Evolutionary conservation across 345 rosid genomes (phyloP).

Genomic region (Rhizophora mangle): DNA sequence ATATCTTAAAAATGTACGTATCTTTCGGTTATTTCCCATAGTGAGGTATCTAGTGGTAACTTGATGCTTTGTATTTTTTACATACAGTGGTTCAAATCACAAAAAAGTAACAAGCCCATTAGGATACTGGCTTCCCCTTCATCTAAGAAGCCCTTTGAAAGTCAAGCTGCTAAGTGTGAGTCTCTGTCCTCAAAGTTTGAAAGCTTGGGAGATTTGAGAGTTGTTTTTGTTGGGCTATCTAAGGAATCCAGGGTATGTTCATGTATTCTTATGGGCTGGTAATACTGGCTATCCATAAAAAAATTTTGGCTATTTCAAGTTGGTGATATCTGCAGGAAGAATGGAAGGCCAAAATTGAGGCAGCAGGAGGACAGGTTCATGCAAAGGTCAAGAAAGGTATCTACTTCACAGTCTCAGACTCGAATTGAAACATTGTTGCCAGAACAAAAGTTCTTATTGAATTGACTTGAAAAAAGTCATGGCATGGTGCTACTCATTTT

Average conservation of each 20-base stretch:
- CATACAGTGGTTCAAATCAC: slow-evolving; percentile 85
- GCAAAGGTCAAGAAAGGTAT: slow-evolving; percentile 72
- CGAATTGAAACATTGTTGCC: slow-evolving; percentile 8
- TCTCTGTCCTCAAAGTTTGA: slow-evolving; percentile 51
- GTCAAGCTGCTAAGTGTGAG: slow-evolving; percentile 41
- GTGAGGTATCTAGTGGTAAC: slow-evolving; percentile 14
- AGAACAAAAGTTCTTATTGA: neutral
- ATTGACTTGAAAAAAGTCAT: neutral
- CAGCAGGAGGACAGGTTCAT: slow-evolving; percentile 69
- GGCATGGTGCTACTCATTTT: neutral
- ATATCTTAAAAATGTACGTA: slow-evolving; percentile 39
- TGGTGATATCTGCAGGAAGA: slow-evolving; percentile 51
- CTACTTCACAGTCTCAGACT: slow-evolving; percentile 9
- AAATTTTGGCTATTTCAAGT: slow-evolving; percentile 16
- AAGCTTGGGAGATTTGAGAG: slow-evolving; percentile 66
- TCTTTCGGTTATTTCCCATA: slow-evolving; percentile 5
- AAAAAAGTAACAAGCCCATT: slow-evolving; percentile 59
- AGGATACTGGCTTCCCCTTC: slow-evolving; percentile 53
- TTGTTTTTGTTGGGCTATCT: slow-evolving; percentile 58
- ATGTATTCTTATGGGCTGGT: neutral
- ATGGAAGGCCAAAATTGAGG: slow-evolving; percentile 78
- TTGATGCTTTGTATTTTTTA: slow-evolving; percentile 21
- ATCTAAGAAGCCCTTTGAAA: slow-evolving; percentile 36
- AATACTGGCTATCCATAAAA: neutral
- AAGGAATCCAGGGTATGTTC: slow-evolving; percentile 56